Evolutionary conservation across 2,329 filamentous ascomycete species (phyloP).

Genomic region (Verticillium albo-atrum): DNA sequence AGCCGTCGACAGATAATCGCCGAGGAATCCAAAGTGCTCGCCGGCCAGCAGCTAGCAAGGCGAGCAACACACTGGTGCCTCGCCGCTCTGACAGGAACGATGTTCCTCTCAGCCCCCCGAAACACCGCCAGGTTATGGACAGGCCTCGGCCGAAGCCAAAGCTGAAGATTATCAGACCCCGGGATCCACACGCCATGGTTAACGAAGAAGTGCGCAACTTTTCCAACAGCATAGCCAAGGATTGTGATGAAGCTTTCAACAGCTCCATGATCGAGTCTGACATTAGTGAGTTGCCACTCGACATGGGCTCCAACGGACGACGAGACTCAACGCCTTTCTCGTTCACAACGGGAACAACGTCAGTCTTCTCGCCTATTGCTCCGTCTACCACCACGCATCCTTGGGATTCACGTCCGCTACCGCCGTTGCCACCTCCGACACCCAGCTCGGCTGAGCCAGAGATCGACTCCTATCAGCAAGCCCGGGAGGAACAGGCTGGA

Average conservation of each 20-base stretch:
- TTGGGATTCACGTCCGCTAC: slow-evolving; percentile 47
- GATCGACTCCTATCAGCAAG: neutral
- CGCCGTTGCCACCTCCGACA: slow-evolving; percentile 36
- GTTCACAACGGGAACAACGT: slow-evolving; percentile 30
- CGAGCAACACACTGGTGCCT: neutral
- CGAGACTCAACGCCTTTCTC: slow-evolving; percentile 37
- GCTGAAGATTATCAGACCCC: slow-evolving; percentile 15
- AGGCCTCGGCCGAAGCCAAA: slow-evolving; percentile 10
- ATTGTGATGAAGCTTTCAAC: slow-evolving; percentile 85
- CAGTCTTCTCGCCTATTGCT: slow-evolving; percentile 14
- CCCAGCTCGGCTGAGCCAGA: neutral
- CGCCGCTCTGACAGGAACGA: neutral
- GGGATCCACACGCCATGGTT: slow-evolving; percentile 25
- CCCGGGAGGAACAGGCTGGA: slow-evolving; percentile 2
- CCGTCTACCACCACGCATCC: slow-evolving; percentile 20
- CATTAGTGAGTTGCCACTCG: slow-evolving; percentile 19
- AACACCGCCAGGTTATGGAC: neutral
- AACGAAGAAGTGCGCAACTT: slow-evolving; percentile 80
- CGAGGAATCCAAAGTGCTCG: slow-evolving; percentile 13
- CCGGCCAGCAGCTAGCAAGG: slow-evolving; percentile 13
- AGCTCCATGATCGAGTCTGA: slow-evolving; percentile 46
- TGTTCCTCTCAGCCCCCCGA: neutral
- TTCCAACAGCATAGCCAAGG: slow-evolving; percentile 79
- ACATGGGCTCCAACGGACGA: slow-evolving; percentile 23
- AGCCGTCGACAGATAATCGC: slow-evolving; percentile 18